Base-by-base conservation (phyloP, 257 asterid species). In the Echium plantagineum region DNA sequence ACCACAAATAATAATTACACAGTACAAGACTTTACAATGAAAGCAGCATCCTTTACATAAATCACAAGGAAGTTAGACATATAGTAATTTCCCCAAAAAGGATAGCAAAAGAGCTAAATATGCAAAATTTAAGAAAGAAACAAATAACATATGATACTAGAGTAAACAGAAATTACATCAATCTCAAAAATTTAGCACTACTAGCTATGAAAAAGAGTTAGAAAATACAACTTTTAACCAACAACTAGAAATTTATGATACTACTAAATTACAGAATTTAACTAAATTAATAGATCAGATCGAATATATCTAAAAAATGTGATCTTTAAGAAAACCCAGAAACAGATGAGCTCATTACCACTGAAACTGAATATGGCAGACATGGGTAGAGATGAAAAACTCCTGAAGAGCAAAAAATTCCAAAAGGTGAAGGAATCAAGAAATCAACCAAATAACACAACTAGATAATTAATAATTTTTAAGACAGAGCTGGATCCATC, bases 341-440 rank as follows among this genome's bases (percentile, higher is more conserved):
- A 62, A 72, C 60, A 77, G 66, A 60, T 16, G 13, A 57, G 73
- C 21, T 19, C 5, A 78, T 57, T 85, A 91, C 98, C 98, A 72
- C 74, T 74, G 86, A 81, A 88, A 72, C 79, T 85, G 58, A 83
- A 60, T 71, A 91, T 80, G 71, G 84, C 62, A 77, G 95, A 77
- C 98, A 91, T 91, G 78, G 74, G 62, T 59, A 65, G 22, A 62
- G 61, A 15, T 68, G 68, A 64, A 69, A 68, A 75, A 46, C 66
- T 66, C 64, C 61, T 59, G 71, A 60, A 46, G 70, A 57, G 62
- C 59, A 68, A 68, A 82, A 75, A 72, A 73, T 70, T 65, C 73
- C 77, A 67, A 74, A 66, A 77, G 82, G 71, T 83, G 64, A 32
- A 49, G 59, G 75, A 65, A 80, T 35, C 9, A 65, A 26, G 58